Evolutionary conservation across 495 filamentous ascomycete genomes (phyloP).

Genomic region (Chaetomium fimeti): DNA sequence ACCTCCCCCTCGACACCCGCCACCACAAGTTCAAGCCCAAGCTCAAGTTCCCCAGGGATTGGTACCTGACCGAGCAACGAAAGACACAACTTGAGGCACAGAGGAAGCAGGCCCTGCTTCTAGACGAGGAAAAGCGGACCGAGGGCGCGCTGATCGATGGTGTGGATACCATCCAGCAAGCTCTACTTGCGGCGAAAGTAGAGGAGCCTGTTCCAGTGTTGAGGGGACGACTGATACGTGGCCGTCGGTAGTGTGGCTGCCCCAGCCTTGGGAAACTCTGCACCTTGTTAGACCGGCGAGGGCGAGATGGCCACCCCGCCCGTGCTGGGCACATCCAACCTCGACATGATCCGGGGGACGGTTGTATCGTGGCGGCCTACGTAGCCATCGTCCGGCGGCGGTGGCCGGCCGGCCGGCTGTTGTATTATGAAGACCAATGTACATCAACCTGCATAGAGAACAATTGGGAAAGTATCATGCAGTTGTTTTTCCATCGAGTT

Average conservation of each 20-base stretch:
- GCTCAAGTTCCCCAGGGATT: slow-evolving; percentile 72
- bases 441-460: slow-evolving; percentile 21
- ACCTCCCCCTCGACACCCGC: slow-evolving; percentile 86
- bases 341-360: not conserved
- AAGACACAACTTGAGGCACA: slow-evolving; percentile 60
- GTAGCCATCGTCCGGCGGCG: not conserved
- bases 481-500: not conserved
- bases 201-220: slow-evolving; percentile 14
- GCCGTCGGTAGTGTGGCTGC: slow-evolving; percentile 9
- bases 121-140: slow-evolving; percentile 47
- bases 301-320: not conserved
- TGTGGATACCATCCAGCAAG: slow-evolving; percentile 48
- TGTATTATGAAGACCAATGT: slow-evolving; percentile 27
- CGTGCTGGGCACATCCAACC: not conserved
- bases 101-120: slow-evolving; percentile 49
- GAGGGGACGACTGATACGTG: slow-evolving; percentile 3
- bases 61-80: slow-evolving; percentile 72
- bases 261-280: no score
- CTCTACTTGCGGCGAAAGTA: slow-evolving; percentile 27
- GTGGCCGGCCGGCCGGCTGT: slow-evolving; percentile 4
- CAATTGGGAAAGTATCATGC: not conserved
- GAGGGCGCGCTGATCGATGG: slow-evolving; percentile 58
- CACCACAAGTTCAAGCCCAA: slow-evolving; percentile 74
- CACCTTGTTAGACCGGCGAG: not conserved
- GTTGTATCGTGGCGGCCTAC: not conserved